Evolutionary conservation across 306 rosid species (phyloP).

Genomic region (Trifolium dubium): DNA sequence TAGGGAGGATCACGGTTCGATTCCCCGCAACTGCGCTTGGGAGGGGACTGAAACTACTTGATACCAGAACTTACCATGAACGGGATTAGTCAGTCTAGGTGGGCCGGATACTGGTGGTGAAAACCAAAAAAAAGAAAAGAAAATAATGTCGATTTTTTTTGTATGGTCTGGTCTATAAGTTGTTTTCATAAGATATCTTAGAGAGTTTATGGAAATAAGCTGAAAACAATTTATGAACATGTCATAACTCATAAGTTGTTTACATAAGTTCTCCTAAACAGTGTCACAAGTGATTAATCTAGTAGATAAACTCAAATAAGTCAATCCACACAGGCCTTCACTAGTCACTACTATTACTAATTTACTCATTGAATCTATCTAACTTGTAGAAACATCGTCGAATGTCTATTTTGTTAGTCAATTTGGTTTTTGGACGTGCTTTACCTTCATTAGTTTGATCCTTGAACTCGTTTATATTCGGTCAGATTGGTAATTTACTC

Average conservation of each 20-base stretch:
- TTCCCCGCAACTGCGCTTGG: no score
- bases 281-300: no score
- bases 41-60: no score
- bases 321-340: background rate
- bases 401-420: background rate
- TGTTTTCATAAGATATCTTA: background rate
- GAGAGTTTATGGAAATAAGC: background rate
- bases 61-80: no score
- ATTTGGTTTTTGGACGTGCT: background rate
- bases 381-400: background rate
- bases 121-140: no score
- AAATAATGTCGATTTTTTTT: no score
- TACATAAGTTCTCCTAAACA: no score
- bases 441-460: background rate
- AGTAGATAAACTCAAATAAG: no score
- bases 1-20: no score
- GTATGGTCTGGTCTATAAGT: background rate
- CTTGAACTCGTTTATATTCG: background rate
- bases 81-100: no score
- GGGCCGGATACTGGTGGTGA: no score
- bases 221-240: background rate
- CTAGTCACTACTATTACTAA: background rate
- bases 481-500: background rate
- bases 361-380: background rate
- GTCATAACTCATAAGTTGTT: background rate